These are phyloP conservation scores for Termitomyces sp. DNA, from an alignment of 768 basidiomycete genomes.

Conservation along the genomic window DNA sequence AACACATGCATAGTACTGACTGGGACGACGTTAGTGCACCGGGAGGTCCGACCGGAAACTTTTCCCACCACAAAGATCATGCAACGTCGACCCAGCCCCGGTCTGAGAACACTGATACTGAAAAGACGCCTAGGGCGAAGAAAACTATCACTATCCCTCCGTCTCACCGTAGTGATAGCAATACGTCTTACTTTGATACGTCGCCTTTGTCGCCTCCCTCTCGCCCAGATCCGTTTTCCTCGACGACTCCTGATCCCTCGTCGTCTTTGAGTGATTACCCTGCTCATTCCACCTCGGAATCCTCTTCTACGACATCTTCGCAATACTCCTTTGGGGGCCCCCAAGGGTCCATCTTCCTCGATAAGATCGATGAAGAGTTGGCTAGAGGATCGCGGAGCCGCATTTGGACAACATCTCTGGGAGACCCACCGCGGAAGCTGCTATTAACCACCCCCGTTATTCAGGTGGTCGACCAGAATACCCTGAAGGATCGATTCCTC, in stretches of 20 bases:
- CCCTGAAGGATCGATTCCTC: constrained; percentile 92
- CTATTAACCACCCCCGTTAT: constrained; percentile 81
- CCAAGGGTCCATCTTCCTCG: constrained; percentile 54
- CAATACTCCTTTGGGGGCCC: constrained; percentile 48
- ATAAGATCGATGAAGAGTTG: constrained; percentile 69
- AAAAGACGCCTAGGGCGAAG: constrained; percentile 37
- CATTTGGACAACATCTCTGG: constrained; percentile 61
- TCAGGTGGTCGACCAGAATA: constrained; percentile 91
- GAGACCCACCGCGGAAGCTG: constrained; percentile 84
- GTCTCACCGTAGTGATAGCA: constrained; percentile 15
- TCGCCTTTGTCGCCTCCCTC: constrained; percentile 38
- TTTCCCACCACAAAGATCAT: not conserved
- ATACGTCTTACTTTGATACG: constrained; percentile 23
- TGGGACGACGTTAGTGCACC: constrained; percentile 65
- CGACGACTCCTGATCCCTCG: constrained; percentile 73
- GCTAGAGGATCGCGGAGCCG: constrained; percentile 54
- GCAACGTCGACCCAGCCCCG: constrained; percentile 10
- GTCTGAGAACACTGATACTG: constrained; percentile 27
- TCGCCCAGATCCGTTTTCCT: constrained; percentile 51
- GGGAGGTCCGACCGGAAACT: constrained; percentile 37
- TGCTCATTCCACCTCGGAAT: constrained; percentile 64
- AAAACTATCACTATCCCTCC: constrained; percentile 25
- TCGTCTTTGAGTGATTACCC: constrained; percentile 73
- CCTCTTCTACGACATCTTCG: constrained; percentile 68
- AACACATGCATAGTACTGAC: constrained; percentile 58